Percentiles rank a stretch among this genome's conserved stretches.
These are phyloP conservation scores for Apophysomyces variabilis DNA, from an alignment of 371 early-diverging fungal species.

Conservation along the genomic window DNA sequence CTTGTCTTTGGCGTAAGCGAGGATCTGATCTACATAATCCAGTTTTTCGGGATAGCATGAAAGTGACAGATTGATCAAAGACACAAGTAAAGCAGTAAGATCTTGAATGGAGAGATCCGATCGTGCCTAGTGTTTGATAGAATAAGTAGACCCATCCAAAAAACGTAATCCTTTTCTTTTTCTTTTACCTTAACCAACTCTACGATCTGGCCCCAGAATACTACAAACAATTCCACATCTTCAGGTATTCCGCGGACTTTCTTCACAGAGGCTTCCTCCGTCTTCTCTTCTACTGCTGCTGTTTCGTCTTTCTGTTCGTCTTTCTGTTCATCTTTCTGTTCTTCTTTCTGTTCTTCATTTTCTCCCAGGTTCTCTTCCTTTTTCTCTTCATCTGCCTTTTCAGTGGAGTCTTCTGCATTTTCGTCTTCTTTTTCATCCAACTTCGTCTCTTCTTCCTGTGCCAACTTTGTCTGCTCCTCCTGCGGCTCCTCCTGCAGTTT, in stretches of 20 bases:
- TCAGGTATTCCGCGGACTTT: conserved; percentile 78
- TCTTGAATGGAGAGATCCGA: conserved; percentile 92
- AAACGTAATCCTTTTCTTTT: background rate
- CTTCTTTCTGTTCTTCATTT: conserved; percentile 20
- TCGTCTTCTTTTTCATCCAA: conserved; percentile 26
- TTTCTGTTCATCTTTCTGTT: conserved; percentile 20
- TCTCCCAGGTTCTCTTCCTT: conserved; percentile 16
- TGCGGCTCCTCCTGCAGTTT: conserved; percentile 27
- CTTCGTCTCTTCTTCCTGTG: conserved; percentile 27
- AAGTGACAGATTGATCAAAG: conserved; percentile 86
- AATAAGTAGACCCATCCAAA: background rate
- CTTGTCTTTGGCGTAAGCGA: conserved; percentile 80
- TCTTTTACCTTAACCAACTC: conserved; percentile 81
- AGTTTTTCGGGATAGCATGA: conserved; percentile 90
- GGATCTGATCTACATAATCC: conserved; percentile 86
- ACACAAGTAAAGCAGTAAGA: conserved; percentile 83
- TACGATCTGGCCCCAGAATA: conserved; percentile 94
- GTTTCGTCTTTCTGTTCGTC: conserved; percentile 36
- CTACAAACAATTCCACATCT: conserved; percentile 87
- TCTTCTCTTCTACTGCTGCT: conserved; percentile 26
- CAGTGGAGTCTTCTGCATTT: conserved; percentile 8
- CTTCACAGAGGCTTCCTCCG: conserved; percentile 17
- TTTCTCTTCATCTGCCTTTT: conserved; percentile 11
- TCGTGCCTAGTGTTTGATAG: conserved; percentile 46
- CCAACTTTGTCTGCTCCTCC: conserved; percentile 31